Percentiles rank a stretch among this genome's conserved stretches.
These are phyloP conservation scores for Leccinum subgranulosum DNA, from an alignment of 768 basidiomycete genomes.

Conservation along the genomic window DNA sequence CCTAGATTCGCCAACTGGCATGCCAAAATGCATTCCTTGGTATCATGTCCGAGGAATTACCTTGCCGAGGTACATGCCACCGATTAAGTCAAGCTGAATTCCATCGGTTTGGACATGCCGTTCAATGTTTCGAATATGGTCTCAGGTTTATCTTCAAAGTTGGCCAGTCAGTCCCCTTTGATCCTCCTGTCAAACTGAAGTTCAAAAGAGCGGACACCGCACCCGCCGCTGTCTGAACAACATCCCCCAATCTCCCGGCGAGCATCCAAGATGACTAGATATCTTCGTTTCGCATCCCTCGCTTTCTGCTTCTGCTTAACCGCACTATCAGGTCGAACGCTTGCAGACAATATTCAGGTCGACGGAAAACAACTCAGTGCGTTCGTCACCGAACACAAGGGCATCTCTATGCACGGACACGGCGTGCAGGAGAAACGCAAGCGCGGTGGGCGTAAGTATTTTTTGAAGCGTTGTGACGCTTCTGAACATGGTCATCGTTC, in stretches of 20 bases:
- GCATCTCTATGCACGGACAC: neutral
- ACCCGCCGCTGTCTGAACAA: neutral
- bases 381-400: neutral
- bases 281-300: conserved; percentile 6
- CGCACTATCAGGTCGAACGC: neutral
- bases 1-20: neutral
- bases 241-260: neutral
- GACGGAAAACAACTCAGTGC: conserved; percentile 2
- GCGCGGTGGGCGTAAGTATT: conserved; percentile 11
- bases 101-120: conserved; percentile 1
- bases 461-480: conserved; percentile 17
- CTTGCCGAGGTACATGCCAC: neutral
- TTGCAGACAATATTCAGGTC: neutral
- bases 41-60: neutral
- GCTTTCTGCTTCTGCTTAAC: conserved; percentile 10
- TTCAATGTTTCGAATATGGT: neutral
- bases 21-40: neutral
- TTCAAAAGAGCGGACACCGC: neutral
- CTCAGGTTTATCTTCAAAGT: neutral
- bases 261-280: conserved; percentile 11
- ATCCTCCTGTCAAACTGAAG: neutral
- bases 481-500: conserved; percentile 6
- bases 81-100: conserved; percentile 11
- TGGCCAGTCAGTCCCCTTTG: neutral
- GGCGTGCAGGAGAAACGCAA: conserved; percentile 13